A percentile compares a stretch with the other conserved stretches of the same genome.
phyloP scores from a whole-genome alignment of 2,329 filamentous ascomycete species.

The Arthrobotrys entomopaga region DNA sequence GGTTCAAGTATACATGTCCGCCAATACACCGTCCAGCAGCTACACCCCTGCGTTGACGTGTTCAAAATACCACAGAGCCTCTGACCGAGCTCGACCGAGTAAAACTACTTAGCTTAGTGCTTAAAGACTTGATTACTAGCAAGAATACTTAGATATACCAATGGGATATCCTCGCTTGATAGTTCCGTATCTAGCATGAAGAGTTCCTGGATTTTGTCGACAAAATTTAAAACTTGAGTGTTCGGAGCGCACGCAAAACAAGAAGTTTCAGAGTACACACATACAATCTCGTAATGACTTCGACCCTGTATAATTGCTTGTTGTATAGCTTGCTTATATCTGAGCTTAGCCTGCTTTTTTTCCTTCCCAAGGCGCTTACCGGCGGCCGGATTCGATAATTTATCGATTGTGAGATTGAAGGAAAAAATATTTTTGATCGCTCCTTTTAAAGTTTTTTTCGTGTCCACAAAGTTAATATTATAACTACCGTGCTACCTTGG shows the following conservation, averaged over 20 bases:
- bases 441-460: conserved; percentile 22
- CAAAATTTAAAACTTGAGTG: neutral
- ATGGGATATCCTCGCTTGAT: conserved; percentile 26
- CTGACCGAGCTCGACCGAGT: neutral
- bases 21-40: no score
- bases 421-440: conserved; percentile 3
- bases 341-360: no score
- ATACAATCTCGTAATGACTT: neutral
- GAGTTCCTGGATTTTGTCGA: conserved; percentile 37
- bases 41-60: conserved; percentile 17
- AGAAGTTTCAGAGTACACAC: no score
- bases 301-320: conserved; percentile 32
- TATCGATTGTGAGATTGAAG: neutral
- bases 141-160: no score
- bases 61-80: conserved; percentile 41
- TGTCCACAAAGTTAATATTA: conserved; percentile 7
- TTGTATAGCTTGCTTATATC: conserved; percentile 7
- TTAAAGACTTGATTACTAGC: no score
- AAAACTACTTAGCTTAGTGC: neutral
- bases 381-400: conserved; percentile 14
- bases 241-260: conserved; percentile 9
- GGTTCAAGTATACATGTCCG: neutral
- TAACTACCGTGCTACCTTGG: neutral
- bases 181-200: conserved; percentile 41
- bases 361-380: conserved; percentile 31